A percentile compares a stretch with the other conserved stretches of the same genome.
These are phyloP conservation scores for Parachaetomium inaequale DNA, from an alignment of 495 filamentous ascomycete species.

Conservation along the genomic window DNA sequence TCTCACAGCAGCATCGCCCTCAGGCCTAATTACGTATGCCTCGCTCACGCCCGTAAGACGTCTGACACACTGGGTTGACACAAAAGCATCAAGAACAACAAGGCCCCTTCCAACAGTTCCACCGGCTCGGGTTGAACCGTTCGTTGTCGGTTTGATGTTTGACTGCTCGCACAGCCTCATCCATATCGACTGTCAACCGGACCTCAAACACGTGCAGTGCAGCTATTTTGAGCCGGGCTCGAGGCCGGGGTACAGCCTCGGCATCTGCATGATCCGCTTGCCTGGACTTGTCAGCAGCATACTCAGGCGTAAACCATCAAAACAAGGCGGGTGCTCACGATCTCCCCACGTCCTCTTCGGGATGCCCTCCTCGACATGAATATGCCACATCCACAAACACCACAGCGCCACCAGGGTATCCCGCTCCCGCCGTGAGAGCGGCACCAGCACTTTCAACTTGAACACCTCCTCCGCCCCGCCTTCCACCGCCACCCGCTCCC, in stretches of 20 bases:
- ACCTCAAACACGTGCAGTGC: too few relatives aligned
- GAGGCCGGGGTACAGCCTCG: background rate
- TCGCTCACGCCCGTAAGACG: too few relatives aligned
- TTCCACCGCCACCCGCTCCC: slow-evolving; percentile 5
- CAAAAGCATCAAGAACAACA: too few relatives aligned
- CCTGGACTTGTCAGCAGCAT: slow-evolving; percentile 5
- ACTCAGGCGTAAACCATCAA: background rate
- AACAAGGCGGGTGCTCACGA: background rate
- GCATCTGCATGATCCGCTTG: background rate
- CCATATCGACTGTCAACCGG: too few relatives aligned
- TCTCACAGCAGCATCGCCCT: too few relatives aligned
- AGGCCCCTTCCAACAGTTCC: too few relatives aligned
- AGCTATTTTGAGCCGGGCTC: background rate
- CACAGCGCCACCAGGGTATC: slow-evolving; percentile 36
- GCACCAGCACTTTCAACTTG: slow-evolving; percentile 26
- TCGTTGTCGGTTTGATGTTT: too few relatives aligned
- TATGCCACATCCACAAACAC: slow-evolving; percentile 37
- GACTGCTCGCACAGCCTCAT: too few relatives aligned
- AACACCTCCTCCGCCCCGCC: slow-evolving; percentile 1
- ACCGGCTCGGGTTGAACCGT: too few relatives aligned
- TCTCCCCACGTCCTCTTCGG: slow-evolving; percentile 14
- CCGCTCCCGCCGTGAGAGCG: slow-evolving; percentile 26
- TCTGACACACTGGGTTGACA: too few relatives aligned
- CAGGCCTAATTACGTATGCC: too few relatives aligned
- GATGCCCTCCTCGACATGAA: slow-evolving; percentile 1